These are phyloP conservation scores for Flaveria bidentis DNA, from an alignment of 129 eudicot genomes.

Conservation along the genomic window DNA sequence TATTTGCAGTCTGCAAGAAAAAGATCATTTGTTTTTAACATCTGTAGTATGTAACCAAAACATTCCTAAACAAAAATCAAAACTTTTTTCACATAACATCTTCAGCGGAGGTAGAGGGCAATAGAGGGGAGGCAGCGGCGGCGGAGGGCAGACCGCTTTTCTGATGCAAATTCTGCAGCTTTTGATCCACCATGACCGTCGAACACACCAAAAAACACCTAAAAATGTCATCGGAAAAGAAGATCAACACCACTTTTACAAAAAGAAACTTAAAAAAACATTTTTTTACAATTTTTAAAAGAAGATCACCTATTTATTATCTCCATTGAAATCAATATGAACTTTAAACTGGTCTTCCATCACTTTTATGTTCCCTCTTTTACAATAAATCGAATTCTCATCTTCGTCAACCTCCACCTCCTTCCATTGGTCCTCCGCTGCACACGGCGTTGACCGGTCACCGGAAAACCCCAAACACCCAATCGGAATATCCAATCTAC, in stretches of 20 bases:
- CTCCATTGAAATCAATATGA: conserved; percentile 43
- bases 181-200: conserved; percentile 97
- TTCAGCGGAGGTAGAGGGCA: too few species aligned
- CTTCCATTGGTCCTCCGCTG: conserved; percentile 32
- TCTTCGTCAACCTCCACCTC: conserved; percentile 67
- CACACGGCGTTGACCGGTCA: conserved; percentile 9
- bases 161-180: conserved; percentile 81
- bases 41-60: too few species aligned
- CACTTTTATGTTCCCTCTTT: conserved; percentile 70
- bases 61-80: too few species aligned
- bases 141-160: too few species aligned
- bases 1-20: too few species aligned
- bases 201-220: conserved; percentile 90
- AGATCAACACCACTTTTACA: conserved; percentile 3
- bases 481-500: conserved; percentile 70
- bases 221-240: conserved; percentile 2
- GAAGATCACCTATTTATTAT: conserved; percentile 62
- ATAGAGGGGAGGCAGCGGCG: too few species aligned
- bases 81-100: too few species aligned
- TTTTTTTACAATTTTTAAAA: neutral
- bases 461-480: conserved; percentile 34
- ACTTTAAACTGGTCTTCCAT: conserved; percentile 88
- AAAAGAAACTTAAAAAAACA: neutral
- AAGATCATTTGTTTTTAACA: too few species aligned
- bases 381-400: conserved; percentile 80